Evolutionary conservation across 1,139 yeast genomes (phyloP).

Genomic region (Petasospora rhodanensis): DNA sequence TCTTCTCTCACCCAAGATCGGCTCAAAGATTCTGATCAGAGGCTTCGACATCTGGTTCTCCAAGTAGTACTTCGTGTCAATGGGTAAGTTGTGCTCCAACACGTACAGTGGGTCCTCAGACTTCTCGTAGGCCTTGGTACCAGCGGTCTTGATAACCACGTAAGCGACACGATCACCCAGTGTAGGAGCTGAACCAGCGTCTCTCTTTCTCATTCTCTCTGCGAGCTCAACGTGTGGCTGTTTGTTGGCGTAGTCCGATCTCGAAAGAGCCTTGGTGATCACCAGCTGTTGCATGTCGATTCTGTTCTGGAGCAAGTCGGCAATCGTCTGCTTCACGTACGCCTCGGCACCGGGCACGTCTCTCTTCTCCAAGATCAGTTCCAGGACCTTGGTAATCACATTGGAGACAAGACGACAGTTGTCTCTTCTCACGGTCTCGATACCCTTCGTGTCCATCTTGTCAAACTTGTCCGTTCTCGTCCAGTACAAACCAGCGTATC

Average conservation of each 20-base stretch:
- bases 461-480: conserved; percentile 85
- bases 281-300: conserved; percentile 92
- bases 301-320: conserved; percentile 84
- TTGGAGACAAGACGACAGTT: conserved; percentile 92
- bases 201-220: conserved; percentile 93
- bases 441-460: conserved; percentile 97
- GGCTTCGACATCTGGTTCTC: conserved; percentile 95
- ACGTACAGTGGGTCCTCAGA: conserved; percentile 96
- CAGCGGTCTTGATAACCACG: conserved; percentile 81
- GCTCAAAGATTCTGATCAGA: conserved; percentile 87
- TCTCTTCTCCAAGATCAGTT: conserved; percentile 79
- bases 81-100: conserved; percentile 84
- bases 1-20: conserved; percentile 82
- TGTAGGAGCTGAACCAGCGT: conserved; percentile 95
- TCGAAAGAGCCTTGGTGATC: conserved; percentile 85
- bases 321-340: conserved; percentile 82
- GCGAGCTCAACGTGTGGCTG: conserved; percentile 98
- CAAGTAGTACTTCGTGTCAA: conserved; percentile 90
- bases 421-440: conserved; percentile 97
- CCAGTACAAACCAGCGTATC: conserved; percentile 98
- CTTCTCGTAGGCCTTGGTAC: conserved; percentile 88
- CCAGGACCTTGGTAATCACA: conserved; percentile 88
- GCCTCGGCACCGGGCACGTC: conserved; percentile 85
- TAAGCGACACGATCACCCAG: conserved; percentile 98
- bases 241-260: conserved; percentile 85